Percentiles rank a stretch among this genome's conserved stretches.
phyloP scores from a whole-genome alignment of 257 asterid species.

The Scutellaria minor region DNA sequence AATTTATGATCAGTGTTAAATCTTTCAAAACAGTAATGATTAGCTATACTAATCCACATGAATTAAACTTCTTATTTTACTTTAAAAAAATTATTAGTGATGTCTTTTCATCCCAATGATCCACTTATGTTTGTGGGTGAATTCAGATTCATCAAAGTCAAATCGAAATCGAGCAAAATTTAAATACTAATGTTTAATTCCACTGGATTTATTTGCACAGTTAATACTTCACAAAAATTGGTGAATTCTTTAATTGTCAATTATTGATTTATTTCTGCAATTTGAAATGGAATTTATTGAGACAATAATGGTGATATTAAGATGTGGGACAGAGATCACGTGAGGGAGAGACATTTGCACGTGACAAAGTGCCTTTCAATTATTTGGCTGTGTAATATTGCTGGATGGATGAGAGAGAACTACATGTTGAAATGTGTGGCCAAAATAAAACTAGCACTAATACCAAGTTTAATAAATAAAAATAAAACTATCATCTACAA shows the following conservation, averaged over 20 bases:
- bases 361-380: constrained; percentile 31
- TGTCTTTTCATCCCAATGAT: too few relatives aligned
- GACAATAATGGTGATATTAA: constrained; percentile 4
- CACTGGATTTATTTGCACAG: too few relatives aligned
- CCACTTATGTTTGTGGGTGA: too few relatives aligned
- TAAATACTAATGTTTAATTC: too few relatives aligned
- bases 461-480: not conserved
- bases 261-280: not conserved
- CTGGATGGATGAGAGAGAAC: not conserved
- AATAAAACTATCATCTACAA: not conserved
- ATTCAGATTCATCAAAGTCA: too few relatives aligned
- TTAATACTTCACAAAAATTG: too few relatives aligned
- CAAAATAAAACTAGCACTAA: not conserved
- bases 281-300: not conserved
- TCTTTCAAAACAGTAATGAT: not conserved
- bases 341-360: constrained; percentile 29
- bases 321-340: constrained; percentile 32
- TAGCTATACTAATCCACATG: not conserved
- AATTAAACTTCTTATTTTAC: too few relatives aligned
- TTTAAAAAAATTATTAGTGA: too few relatives aligned
- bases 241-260: not conserved
- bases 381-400: constrained; percentile 26
- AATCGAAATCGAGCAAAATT: too few relatives aligned
- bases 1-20: too few relatives aligned
- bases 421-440: constrained; percentile 20